Conservation (phyloP, 116 monocot species). For the Papilionanthe hybrid region DNA sequence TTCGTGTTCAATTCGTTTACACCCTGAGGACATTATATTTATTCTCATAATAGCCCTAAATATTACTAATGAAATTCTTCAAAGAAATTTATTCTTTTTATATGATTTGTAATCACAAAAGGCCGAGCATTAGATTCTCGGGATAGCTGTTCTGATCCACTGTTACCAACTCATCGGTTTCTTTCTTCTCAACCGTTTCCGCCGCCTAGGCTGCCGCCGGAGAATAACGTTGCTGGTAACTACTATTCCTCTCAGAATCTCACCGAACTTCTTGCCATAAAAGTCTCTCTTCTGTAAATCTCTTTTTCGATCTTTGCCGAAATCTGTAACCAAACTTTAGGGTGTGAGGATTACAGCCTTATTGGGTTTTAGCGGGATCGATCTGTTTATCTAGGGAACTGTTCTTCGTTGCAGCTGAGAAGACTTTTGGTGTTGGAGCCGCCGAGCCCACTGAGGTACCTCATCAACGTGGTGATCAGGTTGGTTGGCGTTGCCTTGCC, state of each 20-base stretch:
- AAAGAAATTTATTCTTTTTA: no score
- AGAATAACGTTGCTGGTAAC: constrained; percentile 2
- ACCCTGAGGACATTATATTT: no score
- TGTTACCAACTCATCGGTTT: background rate
- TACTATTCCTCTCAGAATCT: background rate
- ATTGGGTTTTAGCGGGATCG: background rate
- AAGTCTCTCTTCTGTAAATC: no score
- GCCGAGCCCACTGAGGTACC: constrained; percentile 66
- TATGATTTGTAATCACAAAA: no score
- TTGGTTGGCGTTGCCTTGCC: constrained; percentile 76
- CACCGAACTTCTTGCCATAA: background rate
- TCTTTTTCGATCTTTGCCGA: background rate
- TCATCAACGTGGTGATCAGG: constrained; percentile 74
- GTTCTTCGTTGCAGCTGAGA: constrained; percentile 12
- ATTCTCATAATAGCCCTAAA: no score
- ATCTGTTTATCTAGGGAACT: background rate
- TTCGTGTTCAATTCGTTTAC: no score
- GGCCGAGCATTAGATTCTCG: background rate
- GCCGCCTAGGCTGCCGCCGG: background rate
- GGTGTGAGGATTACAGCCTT: background rate
- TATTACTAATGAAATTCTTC: no score
- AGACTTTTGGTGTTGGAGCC: constrained; percentile 63
- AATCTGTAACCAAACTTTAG: background rate
- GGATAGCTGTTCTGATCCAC: background rate
- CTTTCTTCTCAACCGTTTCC: background rate